A percentile compares a stretch with the other conserved stretches of the same genome.
Conservation (phyloP, 208 protist species). For the Sergeia podlipaevii region DNA sequence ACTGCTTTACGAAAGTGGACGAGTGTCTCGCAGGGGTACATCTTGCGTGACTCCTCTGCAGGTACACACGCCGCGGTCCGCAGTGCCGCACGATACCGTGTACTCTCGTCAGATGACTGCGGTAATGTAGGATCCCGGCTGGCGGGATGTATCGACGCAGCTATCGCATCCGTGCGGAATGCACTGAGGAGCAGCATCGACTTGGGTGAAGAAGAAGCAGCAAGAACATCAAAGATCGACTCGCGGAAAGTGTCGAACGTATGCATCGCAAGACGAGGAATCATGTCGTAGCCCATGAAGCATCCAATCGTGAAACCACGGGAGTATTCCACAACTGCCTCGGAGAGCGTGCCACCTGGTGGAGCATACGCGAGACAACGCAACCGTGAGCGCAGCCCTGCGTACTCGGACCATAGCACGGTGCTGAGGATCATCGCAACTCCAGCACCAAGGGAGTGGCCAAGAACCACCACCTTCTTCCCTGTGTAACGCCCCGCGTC, state of each 20-base stretch:
- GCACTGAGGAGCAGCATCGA: conserved; percentile 57
- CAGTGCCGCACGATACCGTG: conserved; percentile 31
- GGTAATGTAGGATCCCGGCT: not conserved
- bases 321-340: conserved; percentile 63
- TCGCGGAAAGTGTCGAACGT: conserved; percentile 77
- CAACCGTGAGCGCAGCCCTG: conserved; percentile 47
- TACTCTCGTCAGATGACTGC: conserved; percentile 19
- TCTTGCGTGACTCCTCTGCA: conserved; percentile 10
- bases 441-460: conserved; percentile 86
- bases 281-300: conserved; percentile 78
- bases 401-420: conserved; percentile 44
- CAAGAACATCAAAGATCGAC: conserved; percentile 66
- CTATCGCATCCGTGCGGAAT: conserved; percentile 23
- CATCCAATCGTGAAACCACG: conserved; percentile 52
- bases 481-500: conserved; percentile 25
- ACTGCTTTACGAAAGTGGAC: conserved; percentile 75
- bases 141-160: conserved; percentile 19
- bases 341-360: conserved; percentile 68
- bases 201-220: conserved; percentile 53
- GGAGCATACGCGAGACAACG: conserved; percentile 77
- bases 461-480: conserved; percentile 60
- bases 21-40: conserved; percentile 62
- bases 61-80: conserved; percentile 16
- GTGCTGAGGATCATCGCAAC: conserved; percentile 68
- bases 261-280: conserved; percentile 72